Evolutionary conservation across 805 yeast species (phyloP), one percentile per base, ranked within the genome.

Genomic region (Candida glaebosa): DNA sequence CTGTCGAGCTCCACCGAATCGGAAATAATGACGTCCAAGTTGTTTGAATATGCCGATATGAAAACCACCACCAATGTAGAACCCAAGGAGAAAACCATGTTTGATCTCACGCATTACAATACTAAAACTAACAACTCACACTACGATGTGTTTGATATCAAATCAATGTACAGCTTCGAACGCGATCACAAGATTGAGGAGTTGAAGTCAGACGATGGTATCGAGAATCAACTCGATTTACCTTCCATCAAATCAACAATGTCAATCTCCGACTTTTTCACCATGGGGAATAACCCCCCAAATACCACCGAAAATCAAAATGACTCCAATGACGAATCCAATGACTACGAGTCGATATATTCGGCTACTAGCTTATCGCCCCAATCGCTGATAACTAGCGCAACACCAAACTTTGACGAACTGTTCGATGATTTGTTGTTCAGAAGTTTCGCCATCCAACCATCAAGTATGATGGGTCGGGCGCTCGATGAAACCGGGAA

Each of bases 341-440:
- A 28, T 10, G 31, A 28, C 9, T 12, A 12, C 5, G 31, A 28
- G 12, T 28, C 31, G 16, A 28, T 28, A 10, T 28, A 28, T 28
- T 28, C 31, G 9, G 12, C 9, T 12, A 28, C 31, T 10, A n/a
- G n/a, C n/a, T 28, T 28, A 28, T 14, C 31, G 14, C 16, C n/a
- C 9, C n/a, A 28, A 28, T 28, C 16, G 5, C 12, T 5, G 14
- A 14, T 14, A 5, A 28, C 31, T 5, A 28, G 14, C 14, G 9
- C 31, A 5, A 6, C 31, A 28, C 9, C n/a, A 10, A 14, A 16
- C 14, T 7, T 5, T 17, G 24, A 34, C 12, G 37, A 34, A 12
- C 37, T 19, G 16, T 18, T 34, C 26, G 37, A 34, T 18, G 37
- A 34, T 34, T 34, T 34, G 15, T 19, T 34, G 10, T 34, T 17